Evolutionary conservation across 495 filamentous ascomycete genomes (phyloP), one percentile per base, ranked within the genome.

Genomic region (Neurospora sp.): DNA sequence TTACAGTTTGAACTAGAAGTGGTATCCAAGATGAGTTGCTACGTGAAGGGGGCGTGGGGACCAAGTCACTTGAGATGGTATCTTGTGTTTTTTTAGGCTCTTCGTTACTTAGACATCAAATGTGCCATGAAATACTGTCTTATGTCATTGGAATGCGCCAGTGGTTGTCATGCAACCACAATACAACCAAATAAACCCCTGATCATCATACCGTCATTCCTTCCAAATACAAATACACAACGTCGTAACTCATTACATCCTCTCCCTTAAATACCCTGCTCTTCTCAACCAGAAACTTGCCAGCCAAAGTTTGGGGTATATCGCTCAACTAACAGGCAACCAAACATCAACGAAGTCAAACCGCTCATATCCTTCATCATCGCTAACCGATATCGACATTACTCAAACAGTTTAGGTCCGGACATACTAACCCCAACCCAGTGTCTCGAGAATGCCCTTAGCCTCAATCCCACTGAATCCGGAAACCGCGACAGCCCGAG

Each of bases 401-500:
- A 66, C 53, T 35, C 27, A 66, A 35, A 66, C 53, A 66, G 3
- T 0, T 66, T 7, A 35, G 27, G 53, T 1, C 6, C 14, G 22
- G 14, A 37, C 53, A 35, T 61, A 73, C 12, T 40, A 40, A 14
- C 70, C 71, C 83, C 83, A 93, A 8, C 91, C 91, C 38, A 93
- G 82, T 71, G 83, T 86, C 40, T 87, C 85, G 73, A 96, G 81
- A 69, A 91, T 81, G 38, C 74, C 83, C 77, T 84, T 87, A 41
- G 89, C 85, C 78, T 96, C 92, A 41, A 84, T 79, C 41, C 82
- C 79, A 27, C 87, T 82, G 81, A 93, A 86, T 16, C 85, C 84
- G 18, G 87, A 84, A 8, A 93, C 87, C n/a, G 89, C 90, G 38
- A 94, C 80, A 14, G 89, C 85, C 73, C 91, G 82, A 22, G 89